These are phyloP conservation scores for Rhodotorula graminis DNA, from an alignment of 768 basidiomycete genomes.

Conservation along the genomic window DNA sequence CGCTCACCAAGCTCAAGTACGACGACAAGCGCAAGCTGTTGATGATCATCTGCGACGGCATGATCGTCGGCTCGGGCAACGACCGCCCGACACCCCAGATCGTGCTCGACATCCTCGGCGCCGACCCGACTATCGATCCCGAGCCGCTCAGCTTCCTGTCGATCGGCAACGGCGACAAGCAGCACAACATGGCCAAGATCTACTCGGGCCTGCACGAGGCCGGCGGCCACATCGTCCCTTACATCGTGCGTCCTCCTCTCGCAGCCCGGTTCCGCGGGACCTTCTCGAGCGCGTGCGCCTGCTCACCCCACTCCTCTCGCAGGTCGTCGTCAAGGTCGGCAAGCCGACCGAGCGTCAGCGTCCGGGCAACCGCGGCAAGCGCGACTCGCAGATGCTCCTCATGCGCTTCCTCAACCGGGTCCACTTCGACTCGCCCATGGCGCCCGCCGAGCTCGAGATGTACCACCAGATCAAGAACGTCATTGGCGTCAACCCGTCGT, in stretches of 20 bases:
- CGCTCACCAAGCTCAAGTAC: constrained; percentile 86
- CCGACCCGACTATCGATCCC: constrained; percentile 84
- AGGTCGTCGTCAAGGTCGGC: constrained; percentile 74
- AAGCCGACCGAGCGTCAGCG: constrained; percentile 88
- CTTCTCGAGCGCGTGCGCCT: not conserved
- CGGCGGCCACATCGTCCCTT: constrained; percentile 91
- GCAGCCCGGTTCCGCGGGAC: too few species aligned
- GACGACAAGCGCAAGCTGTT: constrained; percentile 97
- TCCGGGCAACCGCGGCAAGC: constrained; percentile 96
- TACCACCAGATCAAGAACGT: constrained; percentile 99
- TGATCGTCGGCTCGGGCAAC: constrained; percentile 95
- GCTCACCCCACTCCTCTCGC: too few species aligned
- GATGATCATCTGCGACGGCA: constrained; percentile 92
- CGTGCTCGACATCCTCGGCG: constrained; percentile 91
- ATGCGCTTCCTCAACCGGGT: constrained; percentile 99
- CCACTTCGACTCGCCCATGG: constrained; percentile 94
- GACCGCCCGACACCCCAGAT: constrained; percentile 94
- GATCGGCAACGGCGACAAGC: constrained; percentile 88
- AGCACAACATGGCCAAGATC: constrained; percentile 76
- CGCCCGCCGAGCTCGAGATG: constrained; percentile 93
- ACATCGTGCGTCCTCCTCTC: constrained; percentile 55
- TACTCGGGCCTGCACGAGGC: constrained; percentile 94
- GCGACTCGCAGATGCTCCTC: constrained; percentile 91
- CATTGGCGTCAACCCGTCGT: constrained; percentile 96
- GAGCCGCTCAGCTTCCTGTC: constrained; percentile 92